Conservation (phyloP, 495 filamentous ascomycete species). For the Ramalina intermedia region DNA sequence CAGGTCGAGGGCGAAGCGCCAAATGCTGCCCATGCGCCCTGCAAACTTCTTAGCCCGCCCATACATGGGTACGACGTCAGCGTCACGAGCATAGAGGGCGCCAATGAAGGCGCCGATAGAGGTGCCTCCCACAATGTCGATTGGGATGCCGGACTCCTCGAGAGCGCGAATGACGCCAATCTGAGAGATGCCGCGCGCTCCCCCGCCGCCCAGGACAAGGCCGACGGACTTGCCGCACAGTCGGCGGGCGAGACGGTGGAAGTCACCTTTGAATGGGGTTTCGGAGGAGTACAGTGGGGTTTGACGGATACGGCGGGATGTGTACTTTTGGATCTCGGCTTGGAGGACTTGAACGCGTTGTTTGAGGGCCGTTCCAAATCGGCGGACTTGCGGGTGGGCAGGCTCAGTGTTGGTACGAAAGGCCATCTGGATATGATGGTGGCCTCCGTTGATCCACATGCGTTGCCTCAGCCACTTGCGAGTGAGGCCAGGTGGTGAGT, state of each 20-base stretch:
- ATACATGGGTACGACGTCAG: slow-evolving; percentile 93
- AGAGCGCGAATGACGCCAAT: slow-evolving; percentile 88
- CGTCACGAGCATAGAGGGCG: slow-evolving; percentile 86
- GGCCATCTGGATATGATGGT: slow-evolving; percentile 95
- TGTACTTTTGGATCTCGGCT: slow-evolving; percentile 96
- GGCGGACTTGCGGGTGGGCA: slow-evolving; percentile 59
- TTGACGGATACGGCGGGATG: slow-evolving; percentile 69
- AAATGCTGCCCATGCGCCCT: slow-evolving; percentile 91
- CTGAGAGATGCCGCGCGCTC: slow-evolving; percentile 80
- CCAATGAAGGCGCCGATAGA: slow-evolving; percentile 98
- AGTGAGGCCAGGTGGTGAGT: slow-evolving; percentile 69
- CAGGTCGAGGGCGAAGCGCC: slow-evolving; percentile 88
- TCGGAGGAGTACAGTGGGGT: slow-evolving; percentile 82
- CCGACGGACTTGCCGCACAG: slow-evolving; percentile 92
- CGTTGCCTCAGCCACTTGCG: slow-evolving; percentile 84
- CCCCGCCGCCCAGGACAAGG: slow-evolving; percentile 84
- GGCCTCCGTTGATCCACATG: slow-evolving; percentile 96
- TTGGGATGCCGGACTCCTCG: slow-evolving; percentile 91
- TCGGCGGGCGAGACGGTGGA: slow-evolving; percentile 80
- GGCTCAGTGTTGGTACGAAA: slow-evolving; percentile 67
- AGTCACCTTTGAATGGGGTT: slow-evolving; percentile 88
- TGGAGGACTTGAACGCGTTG: slow-evolving; percentile 88
- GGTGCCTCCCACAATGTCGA: slow-evolving; percentile 91
- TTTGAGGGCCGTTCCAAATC: slow-evolving; percentile 74
- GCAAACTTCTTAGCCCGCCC: slow-evolving; percentile 93